Evolutionary conservation across 768 basidiomycete species (phyloP).

Genomic region (Hydnomerulius pinastri): DNA sequence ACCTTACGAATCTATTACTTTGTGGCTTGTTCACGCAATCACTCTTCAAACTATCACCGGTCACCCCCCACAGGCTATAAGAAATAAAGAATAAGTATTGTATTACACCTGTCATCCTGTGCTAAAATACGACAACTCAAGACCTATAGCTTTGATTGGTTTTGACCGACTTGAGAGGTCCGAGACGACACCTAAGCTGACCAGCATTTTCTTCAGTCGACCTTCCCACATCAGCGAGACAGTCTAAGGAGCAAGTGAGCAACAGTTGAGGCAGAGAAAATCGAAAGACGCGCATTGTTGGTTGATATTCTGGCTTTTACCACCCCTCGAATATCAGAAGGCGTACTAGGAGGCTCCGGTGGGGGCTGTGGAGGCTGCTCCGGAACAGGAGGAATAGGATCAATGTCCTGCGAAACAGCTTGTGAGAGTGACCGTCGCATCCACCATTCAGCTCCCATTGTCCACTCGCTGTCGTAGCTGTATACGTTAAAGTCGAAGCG

Average conservation of each 20-base stretch:
- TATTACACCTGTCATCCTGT: conserved; percentile 38
- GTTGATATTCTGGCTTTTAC: conserved; percentile 90
- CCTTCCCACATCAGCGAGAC: conserved; percentile 95
- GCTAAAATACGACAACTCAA: conserved; percentile 95
- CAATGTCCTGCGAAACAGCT: conserved; percentile 15
- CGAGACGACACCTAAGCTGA: conserved; percentile 89
- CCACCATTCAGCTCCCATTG: conserved; percentile 97
- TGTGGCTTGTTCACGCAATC: neutral
- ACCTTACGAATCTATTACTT: conserved; percentile 21
- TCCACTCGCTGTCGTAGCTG: conserved; percentile 96
- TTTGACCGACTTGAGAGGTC: conserved; percentile 83
- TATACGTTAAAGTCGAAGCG: conserved; percentile 97
- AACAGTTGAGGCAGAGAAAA: neutral
- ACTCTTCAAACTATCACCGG: too few relatives aligned
- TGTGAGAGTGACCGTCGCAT: conserved; percentile 57
- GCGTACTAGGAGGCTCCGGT: conserved; percentile 3
- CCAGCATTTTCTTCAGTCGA: conserved; percentile 82
- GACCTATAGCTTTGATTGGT: conserved; percentile 85
- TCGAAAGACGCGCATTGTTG: conserved; percentile 63
- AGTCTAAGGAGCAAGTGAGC: conserved; percentile 50
- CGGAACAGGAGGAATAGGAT: neutral
- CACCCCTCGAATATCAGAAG: conserved; percentile 66
- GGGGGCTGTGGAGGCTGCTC: conserved; percentile 11
- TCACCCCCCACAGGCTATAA: too few relatives aligned
- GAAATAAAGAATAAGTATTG: neutral